Base-by-base conservation (phyloP, 2,329 filamentous ascomycete species). In the Pleoardoris graminearum region DNA sequence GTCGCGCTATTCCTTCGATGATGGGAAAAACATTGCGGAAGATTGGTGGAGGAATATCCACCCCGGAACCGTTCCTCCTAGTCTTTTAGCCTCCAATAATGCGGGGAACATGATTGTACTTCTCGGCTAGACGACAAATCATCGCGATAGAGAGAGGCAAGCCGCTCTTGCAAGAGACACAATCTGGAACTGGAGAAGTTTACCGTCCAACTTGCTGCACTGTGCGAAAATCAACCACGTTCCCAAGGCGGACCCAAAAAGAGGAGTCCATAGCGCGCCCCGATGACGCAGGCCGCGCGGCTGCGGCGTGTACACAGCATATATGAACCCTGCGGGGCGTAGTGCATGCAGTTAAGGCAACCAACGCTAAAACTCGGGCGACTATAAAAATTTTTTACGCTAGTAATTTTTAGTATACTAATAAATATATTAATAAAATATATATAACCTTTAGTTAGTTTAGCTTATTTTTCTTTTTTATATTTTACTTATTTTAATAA, bases 1-100 rank as follows among this genome's bases (percentile, higher is more conserved):
- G 55, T 53, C 53, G 46, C 51, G 32, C 36, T 32, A 19, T 30
- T 29, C 27, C 29, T 23, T 27, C 33, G 10, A 25, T 29, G 29
- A 21, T 29, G 25, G 45, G 45, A 59, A 36, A 32, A 23, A 29
- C 50, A 51, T 53, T 43, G 53, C 55, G 37, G 17, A 30, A 51
- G 51, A 67, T 67, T 67, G 62, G 63, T 65, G 63, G 63, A 61
- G 25, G 53, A 51, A 59, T 53, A 48, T 19, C n/a, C 53, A 57
- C 41, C 36, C 44, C 44, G 25, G 22, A 37, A 12, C 19, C 33
- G 23, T 33, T 44, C 10, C 38, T 42, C 22, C 38, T 27, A 4
- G 38, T 42, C 38, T 7, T 37, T 36, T 16, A 22, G 22, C 33
- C 33, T 29, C 33, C n/a, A n/a, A 47, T 47, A 46, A 46, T 33